Conservation (phyloP, 1,284 basidiomycete species). For the Phellopilus nigrolimitatus region DNA sequence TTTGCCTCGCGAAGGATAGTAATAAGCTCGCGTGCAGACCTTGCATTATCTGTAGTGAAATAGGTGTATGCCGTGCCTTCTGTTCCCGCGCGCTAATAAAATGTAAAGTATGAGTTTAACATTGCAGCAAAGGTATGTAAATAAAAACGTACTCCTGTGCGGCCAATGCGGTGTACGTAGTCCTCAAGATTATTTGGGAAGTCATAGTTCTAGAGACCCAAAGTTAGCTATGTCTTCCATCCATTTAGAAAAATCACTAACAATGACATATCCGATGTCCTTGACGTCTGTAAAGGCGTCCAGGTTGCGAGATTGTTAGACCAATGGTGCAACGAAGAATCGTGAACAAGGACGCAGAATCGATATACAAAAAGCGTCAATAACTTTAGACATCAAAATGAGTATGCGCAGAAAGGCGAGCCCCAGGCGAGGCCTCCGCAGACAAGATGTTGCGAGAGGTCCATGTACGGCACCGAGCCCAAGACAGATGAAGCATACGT, state of each 20-base stretch:
- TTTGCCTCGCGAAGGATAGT: slow-evolving; percentile 55
- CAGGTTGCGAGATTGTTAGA: too few species aligned
- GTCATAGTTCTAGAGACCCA: slow-evolving; percentile 44
- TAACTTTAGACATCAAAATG: slow-evolving; percentile 15
- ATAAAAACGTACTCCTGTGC: slow-evolving; percentile 29
- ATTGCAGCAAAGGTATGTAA: background rate
- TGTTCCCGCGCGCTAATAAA: slow-evolving; percentile 34
- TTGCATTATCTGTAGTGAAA: slow-evolving; percentile 51
- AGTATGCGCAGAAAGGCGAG: slow-evolving; percentile 16
- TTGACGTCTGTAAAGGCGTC: slow-evolving; percentile 43
- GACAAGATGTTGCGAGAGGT: slow-evolving; percentile 3
- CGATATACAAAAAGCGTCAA: slow-evolving; percentile 10
- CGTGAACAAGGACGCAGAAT: slow-evolving; percentile 2
- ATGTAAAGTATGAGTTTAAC: background rate
- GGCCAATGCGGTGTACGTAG: slow-evolving; percentile 44
- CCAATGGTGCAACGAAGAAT: too few species aligned
- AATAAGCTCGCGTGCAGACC: slow-evolving; percentile 52
- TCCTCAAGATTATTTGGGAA: slow-evolving; percentile 53
- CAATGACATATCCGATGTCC: slow-evolving; percentile 42
- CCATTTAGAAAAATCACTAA: slow-evolving; percentile 26
- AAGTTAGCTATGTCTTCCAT: slow-evolving; percentile 18
- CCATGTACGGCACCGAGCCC: slow-evolving; percentile 8
- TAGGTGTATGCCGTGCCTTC: slow-evolving; percentile 53
- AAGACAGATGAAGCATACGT: slow-evolving; percentile 12
- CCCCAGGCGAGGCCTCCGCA: slow-evolving; percentile 12